A percentile compares a stretch with the other conserved stretches of the same genome.
Evolutionary conservation across 2,329 filamentous ascomycete genomes (phyloP).

Genomic region (Pyricularia grisea): DNA sequence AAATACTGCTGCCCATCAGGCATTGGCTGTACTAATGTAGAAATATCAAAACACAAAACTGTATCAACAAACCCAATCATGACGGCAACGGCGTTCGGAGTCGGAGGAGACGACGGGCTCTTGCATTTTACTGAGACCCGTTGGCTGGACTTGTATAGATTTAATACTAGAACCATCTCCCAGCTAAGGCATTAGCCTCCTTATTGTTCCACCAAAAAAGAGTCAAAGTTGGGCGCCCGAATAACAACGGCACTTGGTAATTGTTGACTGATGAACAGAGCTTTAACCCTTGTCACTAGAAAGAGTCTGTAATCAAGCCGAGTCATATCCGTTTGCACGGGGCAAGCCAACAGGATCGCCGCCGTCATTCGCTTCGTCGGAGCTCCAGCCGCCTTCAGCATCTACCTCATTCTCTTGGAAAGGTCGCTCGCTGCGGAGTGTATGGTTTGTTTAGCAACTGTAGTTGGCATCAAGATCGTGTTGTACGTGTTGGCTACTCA

Average conservation of each 20-base stretch:
- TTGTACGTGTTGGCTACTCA: not conserved
- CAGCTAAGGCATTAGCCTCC: not conserved
- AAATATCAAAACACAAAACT: not conserved
- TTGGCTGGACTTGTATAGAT: not conserved
- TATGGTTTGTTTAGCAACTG: not conserved
- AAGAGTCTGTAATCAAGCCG: not conserved
- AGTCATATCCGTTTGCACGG: not conserved
- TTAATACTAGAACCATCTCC: conserved; percentile 1
- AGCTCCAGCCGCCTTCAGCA: conserved; percentile 20
- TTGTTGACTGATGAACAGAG: not conserved
- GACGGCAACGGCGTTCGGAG: conserved; percentile 4
- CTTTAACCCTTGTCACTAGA: not conserved
- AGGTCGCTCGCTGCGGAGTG: not conserved
- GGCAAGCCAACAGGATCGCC: conserved; percentile 7
- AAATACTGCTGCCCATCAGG: not conserved
- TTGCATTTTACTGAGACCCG: not conserved
- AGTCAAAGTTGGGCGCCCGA: not conserved
- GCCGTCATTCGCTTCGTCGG: conserved; percentile 22
- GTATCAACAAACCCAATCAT: not conserved
- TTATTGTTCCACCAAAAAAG: not conserved
- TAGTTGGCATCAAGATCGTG: not conserved
- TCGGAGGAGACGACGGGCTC: not conserved
- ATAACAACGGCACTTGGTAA: not conserved
- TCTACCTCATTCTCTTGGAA: conserved; percentile 8
- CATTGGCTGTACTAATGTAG: not conserved